A percentile compares a stretch with the other conserved stretches of the same genome.
phyloP scores from a whole-genome alignment of 495 filamentous ascomycete species.

The Apodospora peruviana region DNA sequence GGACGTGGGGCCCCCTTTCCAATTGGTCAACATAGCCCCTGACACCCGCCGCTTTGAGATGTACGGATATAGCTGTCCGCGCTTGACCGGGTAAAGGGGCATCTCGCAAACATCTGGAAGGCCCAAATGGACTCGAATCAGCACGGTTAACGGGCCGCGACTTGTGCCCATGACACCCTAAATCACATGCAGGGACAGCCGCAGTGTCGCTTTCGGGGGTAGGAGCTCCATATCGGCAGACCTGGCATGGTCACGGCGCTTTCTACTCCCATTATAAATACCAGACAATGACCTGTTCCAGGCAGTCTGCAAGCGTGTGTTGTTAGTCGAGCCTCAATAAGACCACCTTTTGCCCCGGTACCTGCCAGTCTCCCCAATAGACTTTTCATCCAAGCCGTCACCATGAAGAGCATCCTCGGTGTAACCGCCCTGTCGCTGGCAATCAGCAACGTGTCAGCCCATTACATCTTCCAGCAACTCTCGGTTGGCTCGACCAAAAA shows the following conservation, averaged over 20 bases:
- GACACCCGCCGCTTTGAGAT: not conserved
- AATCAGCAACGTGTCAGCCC: slow-evolving; percentile 33
- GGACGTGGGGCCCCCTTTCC: not conserved
- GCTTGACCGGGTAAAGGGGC: not conserved
- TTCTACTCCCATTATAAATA: no score
- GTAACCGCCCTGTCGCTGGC: slow-evolving; percentile 31
- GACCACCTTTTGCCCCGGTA: no score
- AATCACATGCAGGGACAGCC: no score
- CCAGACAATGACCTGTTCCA: no score
- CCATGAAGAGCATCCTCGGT: slow-evolving; percentile 34
- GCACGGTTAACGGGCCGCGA: not conserved
- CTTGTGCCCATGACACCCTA: no score
- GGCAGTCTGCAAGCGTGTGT: no score
- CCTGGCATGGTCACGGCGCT: no score
- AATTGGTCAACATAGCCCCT: not conserved
- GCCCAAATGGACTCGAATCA: not conserved
- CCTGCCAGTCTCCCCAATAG: no score
- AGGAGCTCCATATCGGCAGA: no score
- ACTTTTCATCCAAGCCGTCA: slow-evolving; percentile 4
- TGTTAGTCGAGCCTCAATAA: no score
- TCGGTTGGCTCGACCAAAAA: slow-evolving; percentile 38
- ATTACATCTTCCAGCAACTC: slow-evolving; percentile 50
- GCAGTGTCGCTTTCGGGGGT: no score
- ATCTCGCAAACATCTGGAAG: no score
- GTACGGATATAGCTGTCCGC: not conserved